Conservation (phyloP, 2,329 filamentous ascomycete species). For the Coniochaeta prunicola region DNA sequence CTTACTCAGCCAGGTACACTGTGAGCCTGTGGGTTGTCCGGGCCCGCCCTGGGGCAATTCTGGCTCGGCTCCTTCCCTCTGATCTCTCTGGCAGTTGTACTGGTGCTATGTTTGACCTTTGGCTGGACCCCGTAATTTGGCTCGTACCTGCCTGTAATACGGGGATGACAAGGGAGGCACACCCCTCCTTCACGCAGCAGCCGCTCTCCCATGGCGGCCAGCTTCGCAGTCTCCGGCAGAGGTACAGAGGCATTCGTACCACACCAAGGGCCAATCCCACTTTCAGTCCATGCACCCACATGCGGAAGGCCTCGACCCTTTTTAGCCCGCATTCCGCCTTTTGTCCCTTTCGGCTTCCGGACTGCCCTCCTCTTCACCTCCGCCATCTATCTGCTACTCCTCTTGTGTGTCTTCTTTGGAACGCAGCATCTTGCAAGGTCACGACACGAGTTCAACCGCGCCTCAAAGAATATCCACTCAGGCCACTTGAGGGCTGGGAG, state of each 20-base stretch:
- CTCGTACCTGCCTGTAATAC: neutral
- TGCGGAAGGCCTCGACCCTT: neutral
- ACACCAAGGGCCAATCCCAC: neutral
- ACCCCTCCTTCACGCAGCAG: neutral
- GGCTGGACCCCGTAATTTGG: neutral
- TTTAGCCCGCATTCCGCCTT: slow-evolving; percentile 1
- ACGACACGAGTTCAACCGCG: neutral
- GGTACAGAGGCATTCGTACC: too few species aligned
- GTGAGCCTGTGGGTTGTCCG: too few species aligned
- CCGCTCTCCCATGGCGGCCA: neutral
- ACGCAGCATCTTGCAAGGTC: neutral
- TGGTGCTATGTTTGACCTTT: too few species aligned
- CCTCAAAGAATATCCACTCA: neutral
- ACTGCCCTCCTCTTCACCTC: neutral
- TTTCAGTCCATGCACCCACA: neutral
- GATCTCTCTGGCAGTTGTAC: neutral
- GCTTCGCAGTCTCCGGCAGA: neutral
- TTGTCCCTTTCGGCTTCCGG: neutral
- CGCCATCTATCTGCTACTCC: neutral
- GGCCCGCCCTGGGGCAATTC: too few species aligned
- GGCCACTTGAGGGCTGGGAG: neutral
- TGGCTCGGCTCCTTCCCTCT: neutral
- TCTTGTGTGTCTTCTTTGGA: neutral
- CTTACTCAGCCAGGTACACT: too few species aligned
- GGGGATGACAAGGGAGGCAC: neutral